Percentiles rank a stretch among this genome's conserved stretches.
These are phyloP conservation scores for Glomus cerebriforme DNA, from an alignment of 192 early-diverging fungal genomes.

Conservation along the genomic window DNA sequence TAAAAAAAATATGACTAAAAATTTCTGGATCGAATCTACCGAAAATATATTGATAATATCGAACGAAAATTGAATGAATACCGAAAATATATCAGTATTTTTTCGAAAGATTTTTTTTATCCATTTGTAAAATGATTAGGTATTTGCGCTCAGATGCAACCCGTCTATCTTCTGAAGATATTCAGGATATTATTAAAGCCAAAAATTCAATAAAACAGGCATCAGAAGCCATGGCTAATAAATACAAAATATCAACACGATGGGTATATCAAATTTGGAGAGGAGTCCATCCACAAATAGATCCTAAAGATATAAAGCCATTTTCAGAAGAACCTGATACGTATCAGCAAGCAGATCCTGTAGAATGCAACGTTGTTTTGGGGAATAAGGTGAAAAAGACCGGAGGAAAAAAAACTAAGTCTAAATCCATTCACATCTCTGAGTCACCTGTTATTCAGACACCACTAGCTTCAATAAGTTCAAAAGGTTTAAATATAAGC, in stretches of 20 bases:
- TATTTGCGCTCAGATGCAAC: constrained; percentile 5
- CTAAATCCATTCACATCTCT: background rate
- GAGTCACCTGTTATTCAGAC: background rate
- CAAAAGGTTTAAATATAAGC: constrained; percentile 13
- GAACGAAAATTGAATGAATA: background rate
- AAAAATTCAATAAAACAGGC: constrained; percentile 8
- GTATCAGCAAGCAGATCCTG: too few species aligned
- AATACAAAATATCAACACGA: constrained; percentile 19
- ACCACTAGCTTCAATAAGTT: background rate
- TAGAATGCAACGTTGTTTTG: background rate
- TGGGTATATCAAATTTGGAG: constrained; percentile 15
- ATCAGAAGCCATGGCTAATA: constrained; percentile 14
- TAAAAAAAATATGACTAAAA: background rate
- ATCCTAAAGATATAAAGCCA: too few species aligned
- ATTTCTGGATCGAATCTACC: background rate
- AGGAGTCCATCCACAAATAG: background rate
- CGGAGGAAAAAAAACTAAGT: constrained; percentile 1
- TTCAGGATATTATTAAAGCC: too few species aligned
- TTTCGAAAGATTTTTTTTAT: constrained; percentile 5
- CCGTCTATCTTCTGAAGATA: background rate
- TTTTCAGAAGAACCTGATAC: too few species aligned
- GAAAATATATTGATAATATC: background rate
- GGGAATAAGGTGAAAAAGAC: background rate
- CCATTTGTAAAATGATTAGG: background rate
- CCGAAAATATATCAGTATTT: background rate